Percentiles rank a stretch among this genome's conserved stretches.
These are phyloP conservation scores for Collybiopsis confluens DNA, from an alignment of 768 basidiomycete genomes.

Conservation along the genomic window DNA sequence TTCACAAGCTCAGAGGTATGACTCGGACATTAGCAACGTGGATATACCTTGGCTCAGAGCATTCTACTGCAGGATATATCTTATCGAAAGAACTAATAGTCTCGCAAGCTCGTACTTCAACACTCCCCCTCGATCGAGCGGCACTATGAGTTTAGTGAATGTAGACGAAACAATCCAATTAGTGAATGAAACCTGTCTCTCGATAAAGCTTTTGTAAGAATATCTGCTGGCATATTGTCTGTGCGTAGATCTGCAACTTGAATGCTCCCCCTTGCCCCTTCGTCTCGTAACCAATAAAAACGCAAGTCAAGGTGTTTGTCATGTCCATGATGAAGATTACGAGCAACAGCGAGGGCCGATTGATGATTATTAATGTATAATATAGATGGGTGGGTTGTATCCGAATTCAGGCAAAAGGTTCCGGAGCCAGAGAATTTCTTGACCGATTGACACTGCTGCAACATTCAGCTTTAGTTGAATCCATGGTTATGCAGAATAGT, in stretches of 20 bases:
- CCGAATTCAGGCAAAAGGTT: background rate
- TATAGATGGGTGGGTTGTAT: conserved; percentile 14
- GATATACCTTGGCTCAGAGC: too few relatives aligned
- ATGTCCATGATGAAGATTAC: conserved; percentile 29
- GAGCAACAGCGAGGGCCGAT: conserved; percentile 26
- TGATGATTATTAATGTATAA: conserved; percentile 31
- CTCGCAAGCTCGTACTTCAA: too few relatives aligned
- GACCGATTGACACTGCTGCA: conserved; percentile 23
- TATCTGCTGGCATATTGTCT: conserved; percentile 20
- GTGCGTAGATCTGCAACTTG: conserved; percentile 12
- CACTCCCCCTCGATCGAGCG: conserved; percentile 6
- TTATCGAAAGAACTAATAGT: too few relatives aligned
- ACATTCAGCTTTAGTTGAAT: conserved; percentile 40
- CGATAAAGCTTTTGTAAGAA: conserved; percentile 19
- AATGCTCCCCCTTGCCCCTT: conserved; percentile 12
- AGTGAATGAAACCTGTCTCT: conserved; percentile 9
- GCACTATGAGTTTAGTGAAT: background rate
- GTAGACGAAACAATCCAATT: background rate
- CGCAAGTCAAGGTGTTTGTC: conserved; percentile 26
- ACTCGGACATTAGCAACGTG: too few relatives aligned
- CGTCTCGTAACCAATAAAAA: conserved; percentile 21
- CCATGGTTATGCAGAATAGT: too few relatives aligned
- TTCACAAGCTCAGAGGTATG: too few relatives aligned
- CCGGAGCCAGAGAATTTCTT: conserved; percentile 24
- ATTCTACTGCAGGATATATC: too few relatives aligned